Conservation (phyloP, 2,329 filamentous ascomycete species). For the Coniochaeta prunicola region DNA sequence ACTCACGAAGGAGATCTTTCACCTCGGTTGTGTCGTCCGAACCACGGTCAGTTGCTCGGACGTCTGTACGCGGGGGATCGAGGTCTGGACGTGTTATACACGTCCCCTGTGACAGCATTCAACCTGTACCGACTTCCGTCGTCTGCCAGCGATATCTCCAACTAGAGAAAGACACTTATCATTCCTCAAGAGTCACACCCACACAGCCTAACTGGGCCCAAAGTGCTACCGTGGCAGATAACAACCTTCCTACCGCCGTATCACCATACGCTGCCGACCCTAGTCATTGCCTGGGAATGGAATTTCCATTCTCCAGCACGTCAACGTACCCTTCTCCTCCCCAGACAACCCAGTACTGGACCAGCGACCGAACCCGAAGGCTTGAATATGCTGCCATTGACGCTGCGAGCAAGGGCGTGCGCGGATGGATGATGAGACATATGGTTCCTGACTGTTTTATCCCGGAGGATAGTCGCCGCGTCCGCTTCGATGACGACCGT, state of each 20-base stretch:
- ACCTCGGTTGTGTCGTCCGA: conserved; percentile 7
- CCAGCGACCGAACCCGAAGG: conserved; percentile 53
- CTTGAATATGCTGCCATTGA: conserved; percentile 63
- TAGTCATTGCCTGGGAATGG: conserved; percentile 8
- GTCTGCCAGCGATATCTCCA: neutral
- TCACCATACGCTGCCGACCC: conserved; percentile 5
- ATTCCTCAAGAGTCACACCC: conserved; percentile 33
- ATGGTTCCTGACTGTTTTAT: conserved; percentile 56
- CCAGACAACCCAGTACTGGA: conserved; percentile 60
- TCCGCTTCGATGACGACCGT: conserved; percentile 54
- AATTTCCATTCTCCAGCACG: conserved; percentile 16
- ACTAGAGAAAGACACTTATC: neutral
- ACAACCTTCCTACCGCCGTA: neutral
- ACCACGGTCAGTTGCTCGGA: conserved; percentile 6
- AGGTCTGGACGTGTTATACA: conserved; percentile 2
- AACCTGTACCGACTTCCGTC: neutral
- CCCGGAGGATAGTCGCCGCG: conserved; percentile 38
- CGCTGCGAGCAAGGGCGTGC: conserved; percentile 50
- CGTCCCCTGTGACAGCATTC: conserved; percentile 6
- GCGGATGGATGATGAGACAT: conserved; percentile 51
- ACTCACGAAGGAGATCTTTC: conserved; percentile 30
- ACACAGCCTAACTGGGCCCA: conserved; percentile 24
- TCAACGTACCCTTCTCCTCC: conserved; percentile 34
- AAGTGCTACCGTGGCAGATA: conserved; percentile 6
- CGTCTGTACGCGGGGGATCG: conserved; percentile 1